Conservation (phyloP, 2,329 filamentous ascomycete genomes). For the Botrytis paeoniae region DNA sequence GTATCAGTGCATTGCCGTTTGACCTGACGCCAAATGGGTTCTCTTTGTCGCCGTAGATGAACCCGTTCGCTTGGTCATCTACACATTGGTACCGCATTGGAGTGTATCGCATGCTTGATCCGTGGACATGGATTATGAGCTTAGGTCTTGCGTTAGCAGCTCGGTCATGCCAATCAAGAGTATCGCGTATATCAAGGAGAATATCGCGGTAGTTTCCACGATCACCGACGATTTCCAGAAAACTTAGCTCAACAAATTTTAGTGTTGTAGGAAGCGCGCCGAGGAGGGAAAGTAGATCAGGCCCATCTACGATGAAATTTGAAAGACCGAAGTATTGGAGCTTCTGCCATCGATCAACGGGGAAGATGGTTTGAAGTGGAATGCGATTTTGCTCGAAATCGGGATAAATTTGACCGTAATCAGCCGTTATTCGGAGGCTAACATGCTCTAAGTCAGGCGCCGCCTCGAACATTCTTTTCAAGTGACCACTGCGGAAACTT, state of each 20-base stretch:
- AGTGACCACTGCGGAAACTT: not conserved
- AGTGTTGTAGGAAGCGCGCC: not conserved
- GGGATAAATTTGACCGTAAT: not conserved
- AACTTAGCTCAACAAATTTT: not conserved
- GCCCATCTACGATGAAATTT: not conserved
- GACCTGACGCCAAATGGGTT: not conserved
- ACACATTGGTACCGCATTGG: not conserved
- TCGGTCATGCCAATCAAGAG: not conserved
- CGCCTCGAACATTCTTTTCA: not conserved
- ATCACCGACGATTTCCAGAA: not conserved
- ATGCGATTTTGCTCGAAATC: not conserved
- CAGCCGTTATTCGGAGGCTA: not conserved
- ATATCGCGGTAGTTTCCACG: not conserved
- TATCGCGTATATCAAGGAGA: not conserved
- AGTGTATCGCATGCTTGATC: not conserved
- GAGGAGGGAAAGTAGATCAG: not conserved
- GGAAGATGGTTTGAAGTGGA: not conserved
- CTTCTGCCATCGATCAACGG: not conserved
- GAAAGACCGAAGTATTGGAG: not conserved
- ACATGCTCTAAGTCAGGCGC: not conserved
- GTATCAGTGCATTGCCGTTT: not conserved
- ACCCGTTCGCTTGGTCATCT: not conserved
- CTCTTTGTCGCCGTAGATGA: not conserved
- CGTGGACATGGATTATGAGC: not conserved
- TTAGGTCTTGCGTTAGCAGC: not conserved